Conservation (phyloP, 495 filamentous ascomycete genomes). For the Aspergillus taichungensis region DNA sequence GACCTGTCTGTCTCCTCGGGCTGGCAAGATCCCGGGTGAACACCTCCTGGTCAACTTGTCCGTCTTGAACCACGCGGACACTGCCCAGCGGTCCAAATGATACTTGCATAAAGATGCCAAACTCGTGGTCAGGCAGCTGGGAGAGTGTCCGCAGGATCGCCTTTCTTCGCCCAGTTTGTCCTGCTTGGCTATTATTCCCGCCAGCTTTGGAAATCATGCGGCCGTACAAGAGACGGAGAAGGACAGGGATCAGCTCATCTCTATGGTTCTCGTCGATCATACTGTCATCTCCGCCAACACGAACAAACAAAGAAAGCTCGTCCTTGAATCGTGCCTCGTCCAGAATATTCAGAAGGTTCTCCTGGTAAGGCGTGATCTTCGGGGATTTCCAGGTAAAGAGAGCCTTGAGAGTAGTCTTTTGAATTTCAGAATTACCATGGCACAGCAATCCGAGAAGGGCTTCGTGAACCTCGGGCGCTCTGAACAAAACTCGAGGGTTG, state of each 20-base stretch:
- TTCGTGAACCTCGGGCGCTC: slow-evolving; percentile 63
- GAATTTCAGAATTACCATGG: slow-evolving; percentile 83
- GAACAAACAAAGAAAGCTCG: slow-evolving; percentile 78
- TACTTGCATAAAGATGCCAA: slow-evolving; percentile 73
- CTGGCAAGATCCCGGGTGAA: slow-evolving; percentile 48
- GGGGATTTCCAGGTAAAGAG: slow-evolving; percentile 82
- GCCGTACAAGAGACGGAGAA: slow-evolving; percentile 84
- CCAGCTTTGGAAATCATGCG: slow-evolving; percentile 76
- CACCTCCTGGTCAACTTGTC: slow-evolving; percentile 35
- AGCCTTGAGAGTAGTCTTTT: slow-evolving; percentile 74
- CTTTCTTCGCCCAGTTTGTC: slow-evolving; percentile 57
- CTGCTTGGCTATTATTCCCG: slow-evolving; percentile 36
- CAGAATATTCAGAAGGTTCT: slow-evolving; percentile 77
- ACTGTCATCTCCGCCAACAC: slow-evolving; percentile 58
- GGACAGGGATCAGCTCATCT: slow-evolving; percentile 64
- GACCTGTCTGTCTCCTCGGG: slow-evolving; percentile 71
- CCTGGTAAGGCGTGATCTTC: slow-evolving; percentile 67
- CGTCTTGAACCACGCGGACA: slow-evolving; percentile 46
- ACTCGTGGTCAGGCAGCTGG: slow-evolving; percentile 53
- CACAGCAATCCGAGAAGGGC: slow-evolving; percentile 63
- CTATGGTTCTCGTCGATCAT: slow-evolving; percentile 67
- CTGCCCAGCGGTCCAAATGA: slow-evolving; percentile 61
- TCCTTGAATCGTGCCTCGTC: slow-evolving; percentile 90
- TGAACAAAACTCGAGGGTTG: slow-evolving; percentile 78
- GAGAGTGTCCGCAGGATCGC: slow-evolving; percentile 54